Conservation (phyloP, 2,329 filamentous ascomycete genomes). For the Alternaria triticina region DNA sequence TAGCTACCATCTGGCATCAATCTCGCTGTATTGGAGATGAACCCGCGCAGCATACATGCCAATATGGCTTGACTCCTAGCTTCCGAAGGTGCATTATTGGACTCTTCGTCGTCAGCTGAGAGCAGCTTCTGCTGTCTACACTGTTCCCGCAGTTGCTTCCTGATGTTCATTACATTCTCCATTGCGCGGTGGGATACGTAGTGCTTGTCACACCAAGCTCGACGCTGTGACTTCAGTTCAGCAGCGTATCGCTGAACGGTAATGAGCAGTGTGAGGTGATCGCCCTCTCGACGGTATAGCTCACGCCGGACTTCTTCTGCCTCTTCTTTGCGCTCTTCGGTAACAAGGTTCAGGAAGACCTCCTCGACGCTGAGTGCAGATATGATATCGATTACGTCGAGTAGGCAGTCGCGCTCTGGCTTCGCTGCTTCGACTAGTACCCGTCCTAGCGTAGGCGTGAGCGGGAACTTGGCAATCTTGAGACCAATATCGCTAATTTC, state of each 20-base stretch:
- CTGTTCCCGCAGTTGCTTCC: constrained; percentile 66
- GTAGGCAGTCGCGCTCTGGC: constrained; percentile 73
- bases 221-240: constrained; percentile 63
- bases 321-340: constrained; percentile 66
- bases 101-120: constrained; percentile 22
- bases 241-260: constrained; percentile 66
- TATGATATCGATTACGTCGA: constrained; percentile 85
- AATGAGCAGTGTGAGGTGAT: constrained; percentile 67
- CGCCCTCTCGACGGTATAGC: constrained; percentile 66
- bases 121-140: constrained; percentile 57
- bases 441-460: constrained; percentile 80
- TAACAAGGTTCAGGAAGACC: constrained; percentile 65
- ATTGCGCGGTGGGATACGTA: constrained; percentile 68
- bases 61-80: constrained; percentile 59
- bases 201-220: constrained; percentile 65
- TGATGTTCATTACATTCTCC: constrained; percentile 70
- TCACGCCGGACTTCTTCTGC: constrained; percentile 62
- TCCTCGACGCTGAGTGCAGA: constrained; percentile 70
- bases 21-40: constrained; percentile 65
- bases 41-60: constrained; percentile 64
- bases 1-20: constrained; percentile 67
- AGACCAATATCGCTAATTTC: constrained; percentile 75
- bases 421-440: constrained; percentile 81
- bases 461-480: constrained; percentile 81
- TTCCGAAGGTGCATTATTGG: constrained; percentile 40